Percentiles rank a stretch among this genome's conserved stretches.
Conservation (phyloP, 345 rosid species). For the Populus nigra region DNA sequence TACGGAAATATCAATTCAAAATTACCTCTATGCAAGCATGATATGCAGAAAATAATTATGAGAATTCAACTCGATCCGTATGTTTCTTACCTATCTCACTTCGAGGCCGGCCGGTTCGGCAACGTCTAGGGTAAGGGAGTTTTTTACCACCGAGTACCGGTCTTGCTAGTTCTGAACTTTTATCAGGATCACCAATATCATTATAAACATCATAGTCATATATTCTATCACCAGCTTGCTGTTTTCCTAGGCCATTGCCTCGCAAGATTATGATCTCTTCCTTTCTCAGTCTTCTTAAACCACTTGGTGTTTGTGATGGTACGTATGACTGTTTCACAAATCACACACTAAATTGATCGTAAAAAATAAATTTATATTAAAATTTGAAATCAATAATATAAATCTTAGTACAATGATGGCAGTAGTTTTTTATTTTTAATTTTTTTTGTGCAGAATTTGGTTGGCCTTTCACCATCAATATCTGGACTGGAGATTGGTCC, state of each 20-base stretch:
- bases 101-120: conserved; percentile 41
- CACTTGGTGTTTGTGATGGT: conserved; percentile 62
- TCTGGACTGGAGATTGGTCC: too few relatives aligned
- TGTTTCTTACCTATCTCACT: conserved; percentile 24
- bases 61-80: background rate
- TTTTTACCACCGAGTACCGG: conserved; percentile 45
- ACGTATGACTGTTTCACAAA: conserved; percentile 43
- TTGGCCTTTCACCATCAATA: background rate
- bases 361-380: too few relatives aligned
- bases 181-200: conserved; percentile 71
- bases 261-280: conserved; percentile 51
- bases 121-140: conserved; percentile 50
- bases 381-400: too few relatives aligned
- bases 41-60: background rate
- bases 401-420: background rate
- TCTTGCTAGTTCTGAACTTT: conserved; percentile 15
- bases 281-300: conserved; percentile 48
- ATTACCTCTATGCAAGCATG: background rate
- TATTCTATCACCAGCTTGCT: conserved; percentile 49
- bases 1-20: background rate
- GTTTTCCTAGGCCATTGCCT: conserved; percentile 67
- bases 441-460: background rate
- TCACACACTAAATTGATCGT: background rate
- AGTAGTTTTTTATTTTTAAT: too few relatives aligned
- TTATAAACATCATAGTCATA: conserved; percentile 82